Evolutionary conservation across 306 rosid genomes (phyloP).

Genomic region (Acmispon strigosus): DNA sequence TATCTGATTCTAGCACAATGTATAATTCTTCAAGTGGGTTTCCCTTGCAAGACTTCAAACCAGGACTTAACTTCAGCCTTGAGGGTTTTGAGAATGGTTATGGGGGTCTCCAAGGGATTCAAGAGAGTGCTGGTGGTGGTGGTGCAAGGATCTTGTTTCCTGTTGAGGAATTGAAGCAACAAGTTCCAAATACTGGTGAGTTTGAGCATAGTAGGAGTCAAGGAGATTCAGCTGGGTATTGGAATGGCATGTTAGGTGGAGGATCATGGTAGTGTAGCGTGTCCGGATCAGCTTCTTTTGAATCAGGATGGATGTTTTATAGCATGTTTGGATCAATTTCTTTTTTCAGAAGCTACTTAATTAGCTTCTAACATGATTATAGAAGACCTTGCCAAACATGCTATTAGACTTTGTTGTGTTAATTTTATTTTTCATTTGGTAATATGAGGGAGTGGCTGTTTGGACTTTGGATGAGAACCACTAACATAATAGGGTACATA

Average conservation of each 20-base stretch:
- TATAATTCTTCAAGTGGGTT: slow-evolving; percentile 52
- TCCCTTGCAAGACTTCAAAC: slow-evolving; percentile 64
- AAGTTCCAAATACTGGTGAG: slow-evolving; percentile 40
- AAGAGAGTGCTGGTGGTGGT: slow-evolving; percentile 30
- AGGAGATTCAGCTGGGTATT: slow-evolving; percentile 67
- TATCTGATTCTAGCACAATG: slow-evolving; percentile 30
- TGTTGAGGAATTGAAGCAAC: slow-evolving; percentile 66
- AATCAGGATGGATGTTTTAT: slow-evolving; percentile 24
- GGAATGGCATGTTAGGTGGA: slow-evolving; percentile 94
- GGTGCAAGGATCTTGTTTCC: slow-evolving; percentile 88
- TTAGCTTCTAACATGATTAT: too few species aligned
- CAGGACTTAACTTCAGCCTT: slow-evolving; percentile 53
- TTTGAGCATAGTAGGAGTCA: slow-evolving; percentile 50
- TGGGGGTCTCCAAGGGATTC: slow-evolving; percentile 51
- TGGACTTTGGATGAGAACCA: slow-evolving; percentile 31
- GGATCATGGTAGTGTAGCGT: slow-evolving; percentile 70
- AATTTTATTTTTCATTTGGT: slow-evolving; percentile 1
- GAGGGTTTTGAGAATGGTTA: slow-evolving; percentile 68
- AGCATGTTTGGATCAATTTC: not conserved
- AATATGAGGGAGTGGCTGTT: slow-evolving; percentile 36
- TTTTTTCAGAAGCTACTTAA: not conserved
- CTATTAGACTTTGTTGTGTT: too few species aligned
- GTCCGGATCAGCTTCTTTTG: not conserved
- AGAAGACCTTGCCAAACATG: too few species aligned
- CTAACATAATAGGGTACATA: slow-evolving; percentile 50